Percentiles rank a stretch among this genome's conserved stretches.
phyloP scores from a whole-genome alignment of 768 basidiomycete genomes.

The Lyophyllum atratum region DNA sequence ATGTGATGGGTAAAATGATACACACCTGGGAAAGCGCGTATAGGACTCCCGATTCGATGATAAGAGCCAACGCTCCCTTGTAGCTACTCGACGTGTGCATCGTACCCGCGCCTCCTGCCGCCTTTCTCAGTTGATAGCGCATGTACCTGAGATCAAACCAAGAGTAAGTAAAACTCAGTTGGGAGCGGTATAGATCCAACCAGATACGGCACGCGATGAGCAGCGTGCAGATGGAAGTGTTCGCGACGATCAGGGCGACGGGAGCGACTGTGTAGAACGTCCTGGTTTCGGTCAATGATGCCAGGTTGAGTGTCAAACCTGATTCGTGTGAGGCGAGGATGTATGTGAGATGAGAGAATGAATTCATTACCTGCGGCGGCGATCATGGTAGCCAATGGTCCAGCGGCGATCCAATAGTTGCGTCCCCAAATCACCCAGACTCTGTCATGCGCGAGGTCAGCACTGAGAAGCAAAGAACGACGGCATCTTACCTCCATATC shows the following conservation, averaged over 20 bases:
- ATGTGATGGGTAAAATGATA: background rate
- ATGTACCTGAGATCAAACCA: background rate
- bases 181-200: background rate
- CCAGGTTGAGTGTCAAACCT: too few species aligned
- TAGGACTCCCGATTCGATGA: background rate
- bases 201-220: constrained; percentile 13
- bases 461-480: background rate
- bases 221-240: constrained; percentile 5
- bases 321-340: too few species aligned
- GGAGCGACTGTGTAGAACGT: too few species aligned
- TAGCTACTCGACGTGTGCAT: background rate
- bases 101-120: background rate
- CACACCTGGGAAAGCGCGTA: constrained; percentile 1
- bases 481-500: constrained; percentile 10
- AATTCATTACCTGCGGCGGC: constrained; percentile 12
- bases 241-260: too few species aligned
- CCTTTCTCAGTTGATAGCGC: background rate
- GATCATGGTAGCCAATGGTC: constrained; percentile 5
- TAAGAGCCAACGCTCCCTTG: background rate
- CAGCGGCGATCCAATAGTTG: constrained; percentile 5
- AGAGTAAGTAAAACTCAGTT: background rate
- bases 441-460: background rate
- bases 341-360: too few species aligned
- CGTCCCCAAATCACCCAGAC: constrained; percentile 12
- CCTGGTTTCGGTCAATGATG: too few species aligned